Evolutionary conservation across 2,329 filamentous ascomycete genomes (phyloP).

Genomic region (Fusarium nematophilum): DNA sequence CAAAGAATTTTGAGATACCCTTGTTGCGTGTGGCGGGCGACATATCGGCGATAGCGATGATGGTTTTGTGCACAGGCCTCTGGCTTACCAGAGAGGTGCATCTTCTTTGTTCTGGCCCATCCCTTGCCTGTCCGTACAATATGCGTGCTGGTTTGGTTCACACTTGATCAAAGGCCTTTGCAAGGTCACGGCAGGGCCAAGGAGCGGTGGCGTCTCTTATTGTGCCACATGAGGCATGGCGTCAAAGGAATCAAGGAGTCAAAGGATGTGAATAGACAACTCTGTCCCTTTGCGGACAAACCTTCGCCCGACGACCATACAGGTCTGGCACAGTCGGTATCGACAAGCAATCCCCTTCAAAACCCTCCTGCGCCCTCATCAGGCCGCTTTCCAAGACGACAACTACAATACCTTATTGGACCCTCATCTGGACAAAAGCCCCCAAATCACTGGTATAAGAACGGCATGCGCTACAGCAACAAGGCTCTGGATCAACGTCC

Average conservation of each 20-base stretch:
- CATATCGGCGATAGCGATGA: conserved; percentile 13
- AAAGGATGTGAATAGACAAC: conserved; percentile 27
- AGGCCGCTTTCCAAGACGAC: background rate
- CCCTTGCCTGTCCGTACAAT: background rate
- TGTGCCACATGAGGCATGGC: conserved; percentile 10
- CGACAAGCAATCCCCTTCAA: conserved; percentile 6
- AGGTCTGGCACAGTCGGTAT: background rate
- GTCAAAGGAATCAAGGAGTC: conserved; percentile 15
- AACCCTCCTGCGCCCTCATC: conserved; percentile 7
- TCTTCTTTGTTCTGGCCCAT: conserved; percentile 25
- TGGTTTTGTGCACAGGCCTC: conserved; percentile 13
- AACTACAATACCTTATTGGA: background rate
- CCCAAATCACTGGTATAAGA: too few species aligned
- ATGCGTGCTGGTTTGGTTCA: background rate
- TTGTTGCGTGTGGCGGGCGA: conserved; percentile 9
- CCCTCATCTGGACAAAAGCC: background rate
- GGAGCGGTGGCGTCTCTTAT: conserved; percentile 10
- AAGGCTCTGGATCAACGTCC: too few species aligned
- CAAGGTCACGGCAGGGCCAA: background rate
- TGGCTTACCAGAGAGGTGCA: background rate
- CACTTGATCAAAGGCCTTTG: conserved; percentile 8
- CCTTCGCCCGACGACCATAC: background rate
- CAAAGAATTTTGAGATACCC: conserved; percentile 3
- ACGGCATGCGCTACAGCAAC: too few species aligned
- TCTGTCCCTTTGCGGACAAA: background rate